Evolutionary conservation across 177 flowering plant genomes (phyloP), one percentile per base, ranked within the genome.

Genomic region (Vitis hybrid): DNA sequence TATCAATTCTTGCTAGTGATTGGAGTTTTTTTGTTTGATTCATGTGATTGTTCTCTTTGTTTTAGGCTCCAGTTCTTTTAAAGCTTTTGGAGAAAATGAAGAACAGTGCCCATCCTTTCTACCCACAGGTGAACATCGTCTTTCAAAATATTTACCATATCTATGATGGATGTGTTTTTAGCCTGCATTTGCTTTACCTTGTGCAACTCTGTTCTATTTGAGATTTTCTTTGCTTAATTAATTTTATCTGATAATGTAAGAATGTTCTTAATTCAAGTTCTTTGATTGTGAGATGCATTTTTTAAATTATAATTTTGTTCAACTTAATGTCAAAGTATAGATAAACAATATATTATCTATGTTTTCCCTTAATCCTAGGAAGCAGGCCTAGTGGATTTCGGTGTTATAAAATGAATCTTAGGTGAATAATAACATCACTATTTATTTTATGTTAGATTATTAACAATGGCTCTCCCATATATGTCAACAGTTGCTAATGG

Each of bases 21-120:
- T 5, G 47, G 47, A 38, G 47, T 7, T 8, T 38, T 8, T 47
- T 31, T 60, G 28, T 47, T 20, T 54, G n/a, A 14, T 33, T 12
- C 2, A 38, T 56, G 11, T 63, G 8, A 50, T 54, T 67, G 3
- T 18, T 57, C 9, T 38, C 12, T 14, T 44, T 71, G 10, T 70
- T 72, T 56, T 54, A 89, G 97, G 98, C 88, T 44, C 98, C 98
- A 17, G 79, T 92, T 52, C 87, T 94, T 61, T 72, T 94, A 7
- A 75, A 81, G 69, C 85, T 94, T 69, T 68, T 94, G 71, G 85
- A 91, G 62, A 92, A 84, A 70, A 84, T 94, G 95, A 87, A 87
- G 78, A 75, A n/a, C 1, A 58, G 64, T 24, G 64, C 56, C 60
- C 79, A 75, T 78, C 84, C 83, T 63, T 79, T 82, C 65, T 90